Evolutionary conservation across 163 green algal species (phyloP).

Genomic region (Chloroidium sp.): DNA sequence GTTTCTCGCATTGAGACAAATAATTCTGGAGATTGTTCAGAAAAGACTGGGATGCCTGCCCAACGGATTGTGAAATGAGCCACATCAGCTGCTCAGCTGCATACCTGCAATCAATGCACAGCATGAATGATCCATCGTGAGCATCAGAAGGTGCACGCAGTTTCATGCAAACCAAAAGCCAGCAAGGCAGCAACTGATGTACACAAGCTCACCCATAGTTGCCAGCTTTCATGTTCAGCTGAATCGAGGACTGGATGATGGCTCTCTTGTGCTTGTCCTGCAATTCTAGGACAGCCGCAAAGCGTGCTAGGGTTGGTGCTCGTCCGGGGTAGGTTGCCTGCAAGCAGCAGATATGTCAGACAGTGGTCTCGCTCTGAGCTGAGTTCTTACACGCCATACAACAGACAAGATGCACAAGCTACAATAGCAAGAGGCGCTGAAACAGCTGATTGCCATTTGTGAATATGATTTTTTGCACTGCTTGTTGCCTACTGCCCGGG

Average conservation of each 20-base stretch:
- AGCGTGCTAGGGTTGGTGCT: constrained; percentile 14
- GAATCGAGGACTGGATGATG: constrained; percentile 15
- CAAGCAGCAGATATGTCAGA: background rate
- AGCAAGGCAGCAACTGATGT: background rate
- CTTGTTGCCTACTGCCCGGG: background rate
- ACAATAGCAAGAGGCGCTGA: background rate
- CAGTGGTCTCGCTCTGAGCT: background rate
- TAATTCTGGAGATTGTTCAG: constrained; percentile 25
- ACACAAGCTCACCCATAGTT: constrained; percentile 22
- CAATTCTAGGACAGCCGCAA: constrained; percentile 17
- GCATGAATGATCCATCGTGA: background rate
- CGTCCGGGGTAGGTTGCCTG: background rate
- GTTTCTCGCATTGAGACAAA: constrained; percentile 19
- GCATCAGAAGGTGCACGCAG: background rate
- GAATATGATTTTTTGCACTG: background rate
- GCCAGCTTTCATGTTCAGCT: constrained; percentile 22
- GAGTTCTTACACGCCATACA: background rate
- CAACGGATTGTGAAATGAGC: constrained; percentile 25
- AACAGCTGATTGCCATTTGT: background rate
- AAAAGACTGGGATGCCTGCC: constrained; percentile 2
- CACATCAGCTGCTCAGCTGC: constrained; percentile 28
- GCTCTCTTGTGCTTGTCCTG: constrained; percentile 14
- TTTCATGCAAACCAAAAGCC: background rate
- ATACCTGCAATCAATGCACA: constrained; percentile 20
- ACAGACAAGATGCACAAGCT: background rate